phyloP scores from a whole-genome alignment of 371 early-diverging fungal species.

The Mortierella sp. region DNA sequence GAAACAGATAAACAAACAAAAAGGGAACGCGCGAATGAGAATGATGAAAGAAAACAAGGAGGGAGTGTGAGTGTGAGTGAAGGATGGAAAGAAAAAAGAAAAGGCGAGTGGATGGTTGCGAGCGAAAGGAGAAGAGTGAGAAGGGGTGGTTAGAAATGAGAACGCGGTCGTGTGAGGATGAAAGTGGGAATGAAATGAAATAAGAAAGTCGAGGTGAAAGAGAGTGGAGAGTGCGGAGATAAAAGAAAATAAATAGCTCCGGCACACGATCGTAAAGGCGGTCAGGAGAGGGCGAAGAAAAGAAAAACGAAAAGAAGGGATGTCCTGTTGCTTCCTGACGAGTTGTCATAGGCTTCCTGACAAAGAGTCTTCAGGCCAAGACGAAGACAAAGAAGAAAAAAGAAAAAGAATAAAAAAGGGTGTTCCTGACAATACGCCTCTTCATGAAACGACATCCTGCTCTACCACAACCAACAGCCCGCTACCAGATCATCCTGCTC shows the following conservation, averaged over 20 bases:
- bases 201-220: too few species aligned
- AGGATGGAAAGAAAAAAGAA: background rate
- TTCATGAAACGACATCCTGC: background rate
- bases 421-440: background rate
- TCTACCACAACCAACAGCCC: background rate
- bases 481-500: background rate
- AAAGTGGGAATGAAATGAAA: too few species aligned
- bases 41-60: background rate
- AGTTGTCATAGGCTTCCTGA: background rate
- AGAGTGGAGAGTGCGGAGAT: too few species aligned
- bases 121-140: background rate
- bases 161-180: too few species aligned
- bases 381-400: background rate
- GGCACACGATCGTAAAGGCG: too few species aligned
- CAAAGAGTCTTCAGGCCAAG: background rate
- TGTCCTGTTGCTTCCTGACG: background rate
- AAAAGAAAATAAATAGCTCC: too few species aligned
- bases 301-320: background rate
- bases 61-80: background rate
- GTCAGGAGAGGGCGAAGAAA: too few species aligned
- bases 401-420: background rate
- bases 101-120: background rate
- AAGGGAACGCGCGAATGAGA: background rate
- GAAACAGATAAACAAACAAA: constrained; percentile 10
- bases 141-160: background rate